Evolutionary conservation across 805 yeast genomes (phyloP), one percentile per base, ranked within the genome.

Genomic region (Nadsonia fulvescens): DNA sequence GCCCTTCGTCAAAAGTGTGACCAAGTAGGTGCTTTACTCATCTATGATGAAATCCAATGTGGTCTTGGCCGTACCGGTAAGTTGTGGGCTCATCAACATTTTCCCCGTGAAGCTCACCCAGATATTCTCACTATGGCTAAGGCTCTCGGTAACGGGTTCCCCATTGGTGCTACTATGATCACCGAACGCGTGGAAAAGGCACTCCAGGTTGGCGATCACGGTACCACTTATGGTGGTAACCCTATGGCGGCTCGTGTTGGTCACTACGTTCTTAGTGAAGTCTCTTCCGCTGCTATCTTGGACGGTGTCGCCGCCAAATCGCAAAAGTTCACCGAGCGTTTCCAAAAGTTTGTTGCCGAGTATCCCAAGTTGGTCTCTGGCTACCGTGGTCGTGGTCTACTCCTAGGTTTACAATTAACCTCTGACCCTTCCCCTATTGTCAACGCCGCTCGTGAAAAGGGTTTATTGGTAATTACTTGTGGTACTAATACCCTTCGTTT

Each of bases 221-320:
- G 98, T 30, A 86, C 96, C 3, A 86, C 98, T 0, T 86, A 75
- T 46, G 96, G 98, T 36, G 98, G 98, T 30, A 89, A 89, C 49
- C 96, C 96, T 29, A 56, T 89, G 35, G 96, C 82, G 4, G 62
- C 86, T 18, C 67, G 83, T 35, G 66, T 89, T 25, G 93, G 82
- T 4, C 55, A 61, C 22, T 71, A 75, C 43, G 93, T 89, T 8
- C 52, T 89, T 13, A 70, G 63, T 28, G 63, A 67, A 39, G 61
- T 89, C 22, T 61, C 81, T 8, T 53, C 72, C 25, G 50, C 58
- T 4, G 61, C 56, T 11, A 73, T 89, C 37, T 58, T 79, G 39
- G 44, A 51, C 5, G 49, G 58, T 7, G 94, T 89, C 12, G 53
- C 55, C 11, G 46, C 50, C 21, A 74, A 76, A 40, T 66, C 86